Conservation (phyloP, 1,139 yeast species). For the Lodderomyces margitis region DNA sequence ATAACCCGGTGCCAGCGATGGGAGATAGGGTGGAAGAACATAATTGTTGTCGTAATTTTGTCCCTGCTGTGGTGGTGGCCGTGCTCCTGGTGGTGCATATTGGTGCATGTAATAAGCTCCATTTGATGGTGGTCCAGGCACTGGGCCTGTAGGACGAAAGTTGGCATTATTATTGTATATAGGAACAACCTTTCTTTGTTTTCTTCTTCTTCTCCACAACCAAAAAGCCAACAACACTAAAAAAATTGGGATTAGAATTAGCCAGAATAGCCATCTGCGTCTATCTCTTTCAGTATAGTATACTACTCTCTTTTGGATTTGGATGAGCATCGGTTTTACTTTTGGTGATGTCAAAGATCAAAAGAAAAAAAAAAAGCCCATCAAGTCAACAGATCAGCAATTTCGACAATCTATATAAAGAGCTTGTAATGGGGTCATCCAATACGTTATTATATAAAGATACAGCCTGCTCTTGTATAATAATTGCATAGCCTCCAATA, state of each 20-base stretch:
- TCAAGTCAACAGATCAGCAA: too few species aligned
- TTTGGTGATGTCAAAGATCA: too few species aligned
- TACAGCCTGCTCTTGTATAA: background rate
- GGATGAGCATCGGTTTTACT: background rate
- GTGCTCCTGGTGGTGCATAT: background rate
- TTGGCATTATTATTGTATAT: slow-evolving; percentile 1
- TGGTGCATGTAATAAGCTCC: slow-evolving; percentile 4
- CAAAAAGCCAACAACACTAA: slow-evolving; percentile 1
- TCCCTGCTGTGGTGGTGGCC: background rate
- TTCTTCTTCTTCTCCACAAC: slow-evolving; percentile 5
- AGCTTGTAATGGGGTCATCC: background rate
- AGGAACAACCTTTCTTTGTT: slow-evolving; percentile 2
- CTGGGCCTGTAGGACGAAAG: background rate
- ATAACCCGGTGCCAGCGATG: background rate
- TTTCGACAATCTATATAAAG: background rate
- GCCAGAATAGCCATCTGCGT: slow-evolving; percentile 5
- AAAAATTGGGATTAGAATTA: slow-evolving; percentile 6
- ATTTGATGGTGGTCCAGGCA: slow-evolving; percentile 2
- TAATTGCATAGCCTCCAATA: background rate
- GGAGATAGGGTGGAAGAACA: slow-evolving; percentile 7
- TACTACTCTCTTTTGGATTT: background rate
- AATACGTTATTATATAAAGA: background rate
- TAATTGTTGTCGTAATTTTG: background rate
- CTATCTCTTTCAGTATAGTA: background rate
- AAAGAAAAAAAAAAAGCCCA: too few species aligned